Conservation (phyloP, 2,329 filamentous ascomycete species). For the Sarocladium strictum region DNA sequence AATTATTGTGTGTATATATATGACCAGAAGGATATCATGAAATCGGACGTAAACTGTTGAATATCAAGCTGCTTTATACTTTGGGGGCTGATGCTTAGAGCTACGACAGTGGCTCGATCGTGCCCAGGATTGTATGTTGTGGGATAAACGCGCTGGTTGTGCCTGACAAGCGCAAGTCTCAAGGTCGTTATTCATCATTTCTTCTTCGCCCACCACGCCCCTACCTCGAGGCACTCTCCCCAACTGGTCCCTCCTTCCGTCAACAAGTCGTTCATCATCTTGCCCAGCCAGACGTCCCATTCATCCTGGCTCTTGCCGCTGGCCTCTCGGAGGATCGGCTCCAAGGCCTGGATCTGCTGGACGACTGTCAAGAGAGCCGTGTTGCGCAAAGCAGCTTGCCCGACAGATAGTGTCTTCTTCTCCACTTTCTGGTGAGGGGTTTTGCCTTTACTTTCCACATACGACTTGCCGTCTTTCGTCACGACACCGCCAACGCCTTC, state of each 20-base stretch:
- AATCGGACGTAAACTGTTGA: neutral
- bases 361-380: constrained; percentile 77
- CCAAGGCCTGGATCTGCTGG: constrained; percentile 72
- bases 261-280: constrained; percentile 73
- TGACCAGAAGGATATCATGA: constrained; percentile 3
- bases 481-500: constrained; percentile 62
- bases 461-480: constrained; percentile 55
- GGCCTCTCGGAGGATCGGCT: constrained; percentile 68
- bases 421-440: constrained; percentile 27
- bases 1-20: neutral
- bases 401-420: constrained; percentile 52
- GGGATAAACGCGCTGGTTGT: neutral
- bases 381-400: constrained; percentile 67
- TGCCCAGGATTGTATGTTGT: neutral
- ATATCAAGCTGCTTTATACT: neutral
- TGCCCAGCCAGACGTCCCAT: constrained; percentile 78
- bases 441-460: constrained; percentile 46
- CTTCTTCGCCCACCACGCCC: constrained; percentile 74
- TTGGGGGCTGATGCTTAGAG: neutral
- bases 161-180: neutral
- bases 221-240: constrained; percentile 76
- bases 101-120: neutral
- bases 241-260: constrained; percentile 68
- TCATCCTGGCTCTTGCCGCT: constrained; percentile 79
- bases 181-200: neutral